Percentiles rank a stretch among this genome's conserved stretches.
Evolutionary conservation across 768 basidiomycete species (phyloP).

Genomic region (Tremella mesenterica): DNA sequence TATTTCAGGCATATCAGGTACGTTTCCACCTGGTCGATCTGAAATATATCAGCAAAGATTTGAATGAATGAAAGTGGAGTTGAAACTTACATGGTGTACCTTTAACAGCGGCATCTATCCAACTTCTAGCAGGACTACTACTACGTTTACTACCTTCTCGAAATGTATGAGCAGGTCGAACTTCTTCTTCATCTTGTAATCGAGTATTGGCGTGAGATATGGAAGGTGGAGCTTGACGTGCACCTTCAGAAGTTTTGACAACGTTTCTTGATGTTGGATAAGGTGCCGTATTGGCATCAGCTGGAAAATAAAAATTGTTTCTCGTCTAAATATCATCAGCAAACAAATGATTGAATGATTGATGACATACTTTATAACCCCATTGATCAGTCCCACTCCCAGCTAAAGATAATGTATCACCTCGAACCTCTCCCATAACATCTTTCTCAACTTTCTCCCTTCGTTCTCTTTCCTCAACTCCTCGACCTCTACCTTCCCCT

Average conservation of each 20-base stretch:
- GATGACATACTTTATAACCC: constrained; percentile 37
- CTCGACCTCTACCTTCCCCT: constrained; percentile 27
- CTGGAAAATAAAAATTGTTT: constrained; percentile 90
- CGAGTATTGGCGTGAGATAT: constrained; percentile 78
- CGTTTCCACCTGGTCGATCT: constrained; percentile 58
- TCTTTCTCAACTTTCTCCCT: constrained; percentile 18
- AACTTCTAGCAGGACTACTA: constrained; percentile 80
- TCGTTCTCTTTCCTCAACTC: constrained; percentile 17
- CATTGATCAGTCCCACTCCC: constrained; percentile 35
- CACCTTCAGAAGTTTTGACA: constrained; percentile 1
- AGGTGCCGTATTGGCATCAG: constrained; percentile 79
- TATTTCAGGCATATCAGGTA: constrained; percentile 37
- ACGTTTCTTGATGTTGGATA: constrained; percentile 48
- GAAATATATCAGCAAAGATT: not conserved
- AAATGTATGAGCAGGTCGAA: constrained; percentile 21
- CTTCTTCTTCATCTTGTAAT: constrained; percentile 54
- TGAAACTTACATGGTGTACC: constrained; percentile 78
- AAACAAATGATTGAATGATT: not conserved
- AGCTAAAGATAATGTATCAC: constrained; percentile 15
- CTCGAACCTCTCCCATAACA: constrained; percentile 33
- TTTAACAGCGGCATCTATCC: constrained; percentile 82
- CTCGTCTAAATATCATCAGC: constrained; percentile 56
- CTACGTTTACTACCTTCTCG: constrained; percentile 41
- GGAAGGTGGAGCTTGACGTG: constrained; percentile 37
- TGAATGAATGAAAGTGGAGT: not conserved